Base-by-base conservation (phyloP, 257 asterid genomes). In the Solanum clarkiae region DNA sequence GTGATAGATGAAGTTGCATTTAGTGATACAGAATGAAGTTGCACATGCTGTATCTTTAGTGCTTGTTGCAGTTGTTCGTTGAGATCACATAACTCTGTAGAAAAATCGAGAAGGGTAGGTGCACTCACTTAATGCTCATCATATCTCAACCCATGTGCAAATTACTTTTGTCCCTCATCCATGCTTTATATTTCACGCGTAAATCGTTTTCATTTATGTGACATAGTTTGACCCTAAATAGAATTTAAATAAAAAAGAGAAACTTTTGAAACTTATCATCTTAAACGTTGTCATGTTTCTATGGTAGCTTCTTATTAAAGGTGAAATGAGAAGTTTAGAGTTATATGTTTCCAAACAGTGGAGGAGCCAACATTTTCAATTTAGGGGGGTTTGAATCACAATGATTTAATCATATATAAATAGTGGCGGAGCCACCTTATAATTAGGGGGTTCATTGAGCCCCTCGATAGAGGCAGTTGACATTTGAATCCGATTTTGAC, bases 21-120 rank as follows among this genome's bases (percentile, higher is more conserved):
- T 72, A 72, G 56, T 72, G 40, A 45, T 72, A 3, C 26, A 72
- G 56, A 72, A 72, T 72, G 80, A 72, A 72, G 7, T 44, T 72
- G 81, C 40, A 72, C 81, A 45, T 72, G 81, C 40, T 45, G 29
- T n/a, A 45, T 72, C 36, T 72, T 72, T 72, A 45, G 11, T 72
- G 57, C 3, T n/a, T 12, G 29, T 72, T 45, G 81, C 81, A 72
- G 81, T n/a, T 45, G 81, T 72, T 72, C 12, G 81, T 72, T 72
- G 81, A 65, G 40, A 63, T 63, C 17, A 63, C 11, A 63, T 10
- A 62, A 36, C 29, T 10, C 7, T 62, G 8, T 22, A 9, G 69
- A 22, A 22, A 59, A 60, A 51, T 60, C 65, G 14, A 60, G 42
- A 24, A 72, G 80, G 56, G 56, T 72, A 44, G 56, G 80, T 72